Evolutionary conservation across 345 rosid species (phyloP).

Genomic region (Gossypium mustelinum): DNA sequence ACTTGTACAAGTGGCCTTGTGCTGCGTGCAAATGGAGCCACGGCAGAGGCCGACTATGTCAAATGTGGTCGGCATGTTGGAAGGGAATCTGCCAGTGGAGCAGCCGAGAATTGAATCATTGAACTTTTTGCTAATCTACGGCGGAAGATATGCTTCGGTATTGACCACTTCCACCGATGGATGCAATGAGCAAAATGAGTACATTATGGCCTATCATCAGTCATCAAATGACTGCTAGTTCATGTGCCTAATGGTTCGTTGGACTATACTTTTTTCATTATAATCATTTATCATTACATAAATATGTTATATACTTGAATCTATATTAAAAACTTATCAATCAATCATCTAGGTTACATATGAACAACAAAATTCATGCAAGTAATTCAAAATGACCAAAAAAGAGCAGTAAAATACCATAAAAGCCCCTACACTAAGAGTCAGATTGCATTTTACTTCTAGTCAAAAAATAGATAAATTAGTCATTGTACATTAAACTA

Average conservation of each 20-base stretch:
- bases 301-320: neutral
- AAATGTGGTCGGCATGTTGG: conserved; percentile 6
- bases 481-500: too few species aligned
- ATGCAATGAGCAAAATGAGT: neutral
- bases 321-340: neutral
- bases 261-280: neutral
- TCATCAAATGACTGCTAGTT: neutral
- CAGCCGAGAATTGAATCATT: neutral
- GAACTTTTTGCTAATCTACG: neutral
- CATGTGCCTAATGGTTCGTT: neutral
- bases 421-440: too few species aligned
- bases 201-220: neutral
- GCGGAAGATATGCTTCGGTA: neutral
- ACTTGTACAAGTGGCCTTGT: conserved; percentile 53
- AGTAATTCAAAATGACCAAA: neutral
- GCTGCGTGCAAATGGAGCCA: conserved; percentile 43
- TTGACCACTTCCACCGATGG: neutral
- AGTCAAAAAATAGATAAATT: too few species aligned
- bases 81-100: neutral
- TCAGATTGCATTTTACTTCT: too few species aligned
- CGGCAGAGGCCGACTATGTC: neutral
- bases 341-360: neutral
- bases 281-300: neutral
- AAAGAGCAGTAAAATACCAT: too few species aligned
- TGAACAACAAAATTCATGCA: neutral